Base-by-base conservation (phyloP, 2,329 filamentous ascomycete species). In the Thelonectria olida region DNA sequence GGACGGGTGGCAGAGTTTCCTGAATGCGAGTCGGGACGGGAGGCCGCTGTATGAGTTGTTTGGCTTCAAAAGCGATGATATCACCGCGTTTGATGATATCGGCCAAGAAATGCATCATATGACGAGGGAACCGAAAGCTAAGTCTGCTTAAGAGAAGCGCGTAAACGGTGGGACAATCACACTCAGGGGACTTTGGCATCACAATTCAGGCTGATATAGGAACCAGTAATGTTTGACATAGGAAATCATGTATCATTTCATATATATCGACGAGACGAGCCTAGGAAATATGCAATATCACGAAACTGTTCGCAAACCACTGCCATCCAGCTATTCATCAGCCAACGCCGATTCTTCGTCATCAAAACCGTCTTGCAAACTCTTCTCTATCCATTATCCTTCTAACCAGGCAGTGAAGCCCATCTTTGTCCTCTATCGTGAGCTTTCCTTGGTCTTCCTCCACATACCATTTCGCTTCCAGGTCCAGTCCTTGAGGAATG, bases 401-500 rank as follows among this genome's bases (percentile, higher is more conserved):
- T 54, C 27, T 42, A 44, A 25, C 19, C 39, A 54, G 31, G 55
- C 28, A 58, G 42, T 27, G 38, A 59, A 27, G 23, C 47, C 54
- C 19, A 45, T 38, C 31, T 10, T 22, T 10, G 13, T 38, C 13
- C 15, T 63, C 58, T 64, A 72, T 70, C 69, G 63, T 19, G 70
- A 72, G 50, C 67, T 65, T 7, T 72, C 69, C 9, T 59, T 44
- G 13, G 66, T 66, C 67, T 76, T 74, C 67, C 77, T 74, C 76
- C 76, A 79, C 63, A 79, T 66, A 1, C 76, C 75, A 44, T 78
- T 72, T 55, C 79, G 77, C 42, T 87, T 83, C 90, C 90, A 92
- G 8, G 76, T 82, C 90, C 90, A 93, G 57, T 88, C 81, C 53
- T 83, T 86, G 69, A 90, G 82, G 72, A 85, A 83, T 31, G 86